These are phyloP conservation scores for Jamesozyma jinghongensis DNA, from an alignment of 805 yeast species.

Conservation along the genomic window DNA sequence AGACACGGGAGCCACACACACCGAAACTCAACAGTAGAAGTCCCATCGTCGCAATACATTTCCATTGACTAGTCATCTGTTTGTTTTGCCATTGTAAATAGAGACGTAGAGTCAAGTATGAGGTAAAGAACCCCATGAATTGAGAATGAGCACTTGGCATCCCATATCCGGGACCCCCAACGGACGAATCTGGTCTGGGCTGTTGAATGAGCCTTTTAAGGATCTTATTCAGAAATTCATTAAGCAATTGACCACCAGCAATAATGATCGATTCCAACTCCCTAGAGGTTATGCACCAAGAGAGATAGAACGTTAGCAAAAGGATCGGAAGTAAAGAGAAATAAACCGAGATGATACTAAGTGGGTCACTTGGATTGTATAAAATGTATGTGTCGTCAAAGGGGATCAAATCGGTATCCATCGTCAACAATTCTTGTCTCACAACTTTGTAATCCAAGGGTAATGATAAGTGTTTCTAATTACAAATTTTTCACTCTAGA, in stretches of 20 bases:
- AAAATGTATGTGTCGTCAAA: conserved; percentile 82
- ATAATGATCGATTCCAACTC: conserved; percentile 79
- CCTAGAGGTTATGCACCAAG: conserved; percentile 75
- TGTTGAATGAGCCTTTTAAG: conserved; percentile 57
- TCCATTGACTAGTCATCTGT: background rate
- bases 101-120: conserved; percentile 42
- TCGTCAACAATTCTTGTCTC: too few relatives aligned
- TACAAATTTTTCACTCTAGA: too few relatives aligned
- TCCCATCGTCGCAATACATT: background rate
- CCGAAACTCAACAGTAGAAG: conserved; percentile 24
- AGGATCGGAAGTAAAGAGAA: conserved; percentile 76
- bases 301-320: conserved; percentile 64
- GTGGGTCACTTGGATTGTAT: conserved; percentile 56
- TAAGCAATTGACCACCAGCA: conserved; percentile 76
- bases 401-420: conserved; percentile 32
- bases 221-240: conserved; percentile 63
- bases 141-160: conserved; percentile 98
- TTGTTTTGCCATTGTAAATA: conserved; percentile 32
- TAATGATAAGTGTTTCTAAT: too few relatives aligned
- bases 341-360: conserved; percentile 57
- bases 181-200: conserved; percentile 52
- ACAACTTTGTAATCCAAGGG: too few relatives aligned
- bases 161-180: conserved; percentile 57
- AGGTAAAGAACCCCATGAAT: conserved; percentile 81
- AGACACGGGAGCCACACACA: conserved; percentile 65